Conservation (phyloP, 208 protist species). For the Kentomonas sorsogonicus region DNA sequence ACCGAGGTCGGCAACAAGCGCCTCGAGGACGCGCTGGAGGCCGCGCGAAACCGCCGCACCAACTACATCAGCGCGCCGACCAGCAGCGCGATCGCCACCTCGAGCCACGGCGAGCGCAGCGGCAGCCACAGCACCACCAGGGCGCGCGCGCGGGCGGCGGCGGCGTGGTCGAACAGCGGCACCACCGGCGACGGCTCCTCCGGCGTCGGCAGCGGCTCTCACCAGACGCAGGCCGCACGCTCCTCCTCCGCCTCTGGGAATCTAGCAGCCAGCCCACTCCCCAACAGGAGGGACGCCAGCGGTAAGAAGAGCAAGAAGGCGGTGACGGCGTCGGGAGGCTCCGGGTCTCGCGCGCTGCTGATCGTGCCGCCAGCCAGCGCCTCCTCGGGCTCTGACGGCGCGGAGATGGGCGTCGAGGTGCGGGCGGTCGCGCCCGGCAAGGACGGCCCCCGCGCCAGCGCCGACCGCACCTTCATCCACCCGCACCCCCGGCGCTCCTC, state of each 20-base stretch:
- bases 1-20: conserved; percentile 23
- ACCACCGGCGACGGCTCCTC: neutral
- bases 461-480: neutral
- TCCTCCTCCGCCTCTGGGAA: too few species aligned
- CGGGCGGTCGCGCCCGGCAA: too few species aligned
- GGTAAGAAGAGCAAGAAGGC: too few species aligned
- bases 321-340: too few species aligned
- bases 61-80: neutral
- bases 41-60: conserved; percentile 27
- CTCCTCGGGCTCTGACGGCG: too few species aligned
- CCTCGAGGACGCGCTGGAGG: conserved; percentile 23
- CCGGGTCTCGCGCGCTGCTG: too few species aligned
- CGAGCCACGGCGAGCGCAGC: neutral
- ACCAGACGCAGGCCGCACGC: too few species aligned
- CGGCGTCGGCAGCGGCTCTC: neutral
- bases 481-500: neutral
- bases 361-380: too few species aligned
- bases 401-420: too few species aligned
- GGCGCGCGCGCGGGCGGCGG: neutral
- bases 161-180: neutral
- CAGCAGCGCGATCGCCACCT: neutral
- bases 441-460: neutral
- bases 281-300: too few species aligned
- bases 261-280: too few species aligned
- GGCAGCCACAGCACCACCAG: neutral